A percentile compares a stretch with the other conserved stretches of the same genome.
phyloP scores from a whole-genome alignment of 1,284 basidiomycete species.

The Anthracocystis walkeri region DNA sequence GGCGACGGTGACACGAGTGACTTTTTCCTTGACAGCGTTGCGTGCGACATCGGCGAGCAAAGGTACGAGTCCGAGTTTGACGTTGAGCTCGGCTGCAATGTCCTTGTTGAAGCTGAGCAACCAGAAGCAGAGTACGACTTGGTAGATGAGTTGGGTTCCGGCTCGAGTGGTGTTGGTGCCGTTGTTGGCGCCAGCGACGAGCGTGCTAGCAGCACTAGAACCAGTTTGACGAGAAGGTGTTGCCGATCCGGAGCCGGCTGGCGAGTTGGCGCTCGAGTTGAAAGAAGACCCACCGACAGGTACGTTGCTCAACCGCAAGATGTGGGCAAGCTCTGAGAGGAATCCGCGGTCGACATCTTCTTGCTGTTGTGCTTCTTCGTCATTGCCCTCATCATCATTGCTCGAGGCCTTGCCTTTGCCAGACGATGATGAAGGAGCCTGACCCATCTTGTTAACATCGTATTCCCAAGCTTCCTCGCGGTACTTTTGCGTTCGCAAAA shows the following conservation, averaged over 20 bases:
- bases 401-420: constrained; percentile 28
- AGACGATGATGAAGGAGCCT: constrained; percentile 7
- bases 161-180: constrained; percentile 33
- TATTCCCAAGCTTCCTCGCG: constrained; percentile 73
- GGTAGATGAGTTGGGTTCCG: constrained; percentile 89
- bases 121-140: constrained; percentile 92
- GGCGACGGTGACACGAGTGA: constrained; percentile 91
- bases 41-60: constrained; percentile 87
- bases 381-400: constrained; percentile 23
- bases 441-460: constrained; percentile 56
- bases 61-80: constrained; percentile 90
- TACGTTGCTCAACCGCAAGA: constrained; percentile 46
- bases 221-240: constrained; percentile 36
- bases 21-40: constrained; percentile 94
- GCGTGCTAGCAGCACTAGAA: constrained; percentile 25
- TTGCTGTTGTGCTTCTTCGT: constrained; percentile 13
- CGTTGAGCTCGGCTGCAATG: constrained; percentile 87
- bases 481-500: constrained; percentile 84
- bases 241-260: constrained; percentile 44
- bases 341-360: constrained; percentile 40
- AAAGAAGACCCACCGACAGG: constrained; percentile 25
- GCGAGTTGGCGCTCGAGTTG: constrained; percentile 40
- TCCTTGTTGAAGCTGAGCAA: constrained; percentile 88
- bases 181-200: constrained; percentile 41
- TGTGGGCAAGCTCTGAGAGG: constrained; percentile 52